Evolutionary conservation across 345 rosid genomes (phyloP).

Genomic region (Acer negundo): DNA sequence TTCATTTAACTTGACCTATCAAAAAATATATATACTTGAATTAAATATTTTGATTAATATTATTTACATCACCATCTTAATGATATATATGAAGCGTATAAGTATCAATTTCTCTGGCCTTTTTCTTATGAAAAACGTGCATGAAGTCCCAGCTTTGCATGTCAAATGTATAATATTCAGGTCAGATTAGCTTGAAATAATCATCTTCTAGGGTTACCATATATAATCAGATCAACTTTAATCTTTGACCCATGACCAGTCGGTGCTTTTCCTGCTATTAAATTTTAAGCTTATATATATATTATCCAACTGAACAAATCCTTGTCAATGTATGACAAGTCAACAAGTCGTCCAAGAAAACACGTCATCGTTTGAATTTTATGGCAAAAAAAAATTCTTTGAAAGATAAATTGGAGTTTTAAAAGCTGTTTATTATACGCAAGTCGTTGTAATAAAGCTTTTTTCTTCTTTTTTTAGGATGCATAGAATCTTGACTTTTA

Average conservation of each 20-base stretch:
- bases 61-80: too few species aligned
- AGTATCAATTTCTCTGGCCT: constrained; percentile 18
- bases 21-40: too few species aligned
- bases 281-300: too few species aligned
- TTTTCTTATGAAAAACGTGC: constrained; percentile 19
- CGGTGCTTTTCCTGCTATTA: background rate
- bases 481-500: background rate
- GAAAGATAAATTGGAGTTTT: too few species aligned
- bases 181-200: background rate
- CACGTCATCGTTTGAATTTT: background rate
- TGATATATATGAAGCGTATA: constrained; percentile 8
- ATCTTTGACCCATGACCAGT: background rate
- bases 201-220: background rate
- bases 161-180: background rate
- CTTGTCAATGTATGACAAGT: too few species aligned
- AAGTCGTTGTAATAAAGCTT: too few species aligned
- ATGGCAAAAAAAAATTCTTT: too few species aligned
- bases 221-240: background rate
- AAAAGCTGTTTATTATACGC: too few species aligned
- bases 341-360: background rate
- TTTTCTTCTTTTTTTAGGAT: background rate
- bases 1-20: too few species aligned
- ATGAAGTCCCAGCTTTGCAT: background rate
- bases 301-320: too few species aligned
- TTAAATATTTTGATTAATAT: too few species aligned